Base-by-base conservation (phyloP, 2,329 filamentous ascomycete genomes). In the Ophiostoma sp. region DNA sequence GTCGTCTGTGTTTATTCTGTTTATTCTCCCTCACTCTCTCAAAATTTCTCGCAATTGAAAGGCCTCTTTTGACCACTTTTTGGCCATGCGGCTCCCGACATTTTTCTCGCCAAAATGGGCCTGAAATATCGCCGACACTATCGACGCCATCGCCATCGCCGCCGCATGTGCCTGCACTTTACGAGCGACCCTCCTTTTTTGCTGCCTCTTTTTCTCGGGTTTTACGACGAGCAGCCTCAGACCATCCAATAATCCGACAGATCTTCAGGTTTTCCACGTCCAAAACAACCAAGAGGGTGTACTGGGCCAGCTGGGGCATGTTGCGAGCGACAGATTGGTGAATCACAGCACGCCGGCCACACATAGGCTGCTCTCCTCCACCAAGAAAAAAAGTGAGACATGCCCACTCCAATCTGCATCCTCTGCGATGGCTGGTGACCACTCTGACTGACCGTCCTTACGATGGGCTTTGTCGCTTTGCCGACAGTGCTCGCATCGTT, bases 371-470 rank as follows among this genome's bases (percentile, higher is more conserved):
- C 17, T 48, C 28, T 57, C 28, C 50, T 70, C 33, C 68, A 70
- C 22, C 45, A 55, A 69, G 42, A 33, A 69, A 55, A 55, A 55
- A 55, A 50, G 69, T 71, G 69, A 71, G 69, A 71, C 70, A 48
- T 22, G 31, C 22, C 57, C 39, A 22, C 39, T 15, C 48, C n/a
- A 59, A 57, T 66, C 45, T 52, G 59, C 70, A 64, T 42, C 31
- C n/a, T 52, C 59, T 71, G 57, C 42, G 45, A 64, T 57, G 59
- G 70, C 70, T 28, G 59, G 71, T 70, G 66, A 74, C 59, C 66
- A 36, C 55, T 70, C 73, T 72, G 33, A 72, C 50, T 70, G 39
- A 36, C 17, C 70, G 25, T 45, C 42, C 28, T 63, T 71, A 33
- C 45, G 28, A 52, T 36, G 28, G 45, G 19, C 28, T 19, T 48